Conservation (phyloP, 1,284 basidiomycete genomes). For the Trametes versicolor region DNA sequence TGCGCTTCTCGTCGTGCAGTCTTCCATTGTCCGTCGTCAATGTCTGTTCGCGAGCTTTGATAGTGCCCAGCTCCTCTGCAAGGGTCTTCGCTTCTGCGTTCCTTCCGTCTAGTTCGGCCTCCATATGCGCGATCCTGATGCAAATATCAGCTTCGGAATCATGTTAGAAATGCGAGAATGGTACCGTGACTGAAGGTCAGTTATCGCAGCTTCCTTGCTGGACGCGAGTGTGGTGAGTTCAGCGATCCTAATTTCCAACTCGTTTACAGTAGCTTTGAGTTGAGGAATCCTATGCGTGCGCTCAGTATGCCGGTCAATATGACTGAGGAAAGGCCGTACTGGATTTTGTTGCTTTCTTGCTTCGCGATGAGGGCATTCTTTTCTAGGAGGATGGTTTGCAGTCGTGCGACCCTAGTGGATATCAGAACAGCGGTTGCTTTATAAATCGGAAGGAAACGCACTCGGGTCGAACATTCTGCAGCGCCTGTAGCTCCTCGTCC, state of each 20-base stretch:
- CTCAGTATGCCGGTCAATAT: neutral
- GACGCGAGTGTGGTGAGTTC: constrained; percentile 11
- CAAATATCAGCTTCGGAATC: neutral
- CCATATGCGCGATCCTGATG: constrained; percentile 37
- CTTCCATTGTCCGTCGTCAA: constrained; percentile 22
- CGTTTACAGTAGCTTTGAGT: constrained; percentile 1
- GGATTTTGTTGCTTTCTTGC: constrained; percentile 24
- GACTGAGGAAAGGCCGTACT: constrained; percentile 27
- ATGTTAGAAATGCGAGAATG: neutral
- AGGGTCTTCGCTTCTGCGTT: constrained; percentile 40
- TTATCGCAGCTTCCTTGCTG: constrained; percentile 19
- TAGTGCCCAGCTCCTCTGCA: constrained; percentile 42
- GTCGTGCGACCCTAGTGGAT: constrained; percentile 26
- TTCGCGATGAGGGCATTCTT: constrained; percentile 36
- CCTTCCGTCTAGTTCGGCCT: constrained; percentile 33
- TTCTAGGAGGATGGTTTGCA: constrained; percentile 24
- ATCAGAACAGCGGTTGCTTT: neutral
- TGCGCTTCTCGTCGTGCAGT: constrained; percentile 25
- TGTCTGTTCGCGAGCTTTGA: constrained; percentile 36
- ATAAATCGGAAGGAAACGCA: neutral
- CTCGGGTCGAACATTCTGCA: neutral
- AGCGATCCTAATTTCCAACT: constrained; percentile 14
- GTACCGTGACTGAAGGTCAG: constrained; percentile 18
- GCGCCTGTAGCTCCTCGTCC: neutral
- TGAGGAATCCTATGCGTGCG: constrained; percentile 13